Evolutionary conservation across 1,284 basidiomycete genomes (phyloP), one percentile per base, ranked within the genome.

Genomic region (Peniophora sp.): DNA sequence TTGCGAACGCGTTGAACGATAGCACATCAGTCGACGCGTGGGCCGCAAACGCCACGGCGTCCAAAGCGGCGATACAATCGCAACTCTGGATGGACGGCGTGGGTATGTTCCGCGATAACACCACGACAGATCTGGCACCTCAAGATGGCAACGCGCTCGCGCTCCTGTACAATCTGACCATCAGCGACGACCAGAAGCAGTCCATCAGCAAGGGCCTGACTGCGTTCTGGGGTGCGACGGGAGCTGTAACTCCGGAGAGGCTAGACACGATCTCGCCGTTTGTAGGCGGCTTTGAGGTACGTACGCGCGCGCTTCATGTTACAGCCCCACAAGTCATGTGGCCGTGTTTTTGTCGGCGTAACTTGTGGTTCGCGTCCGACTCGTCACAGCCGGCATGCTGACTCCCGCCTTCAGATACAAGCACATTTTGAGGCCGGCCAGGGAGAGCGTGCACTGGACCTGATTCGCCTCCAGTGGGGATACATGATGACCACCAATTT

Each of bases 81-180:
- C 60, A 69, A 2, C 68, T 77, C 51, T 77, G 75, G 75, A 66
- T 73, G 45, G 61, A 63, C 0, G 51, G 53, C 11, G 66, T 58
- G n/a, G 75, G 75, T 2, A 60, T 76, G 68, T 78, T 72, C 58
- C 65, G 68, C 14, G 75, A 78, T 58, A 76, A 76, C 57, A 57
- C 58, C 11, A 66, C 65, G 37, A 70, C 69, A 14, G 68, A 67
- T n/a, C 62, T 78, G 12, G 65, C 67, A 42, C 76, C 76, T 1
- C 75, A 78, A 53, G 76, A 78, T 53, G 75, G 72, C 3, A 78
- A 78, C 57, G 70, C 75, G 3, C 65, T 76, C 48, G 75, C 75
- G 1, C 63, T 78, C 2, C 53, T 77, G 14, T 78, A 71, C 62
- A 74, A 74, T 55, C 57, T 76, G 8, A 78, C 75, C 1, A 67